Conservation (phyloP, 305 asterid species). For the Solanum aculeatissimum region DNA sequence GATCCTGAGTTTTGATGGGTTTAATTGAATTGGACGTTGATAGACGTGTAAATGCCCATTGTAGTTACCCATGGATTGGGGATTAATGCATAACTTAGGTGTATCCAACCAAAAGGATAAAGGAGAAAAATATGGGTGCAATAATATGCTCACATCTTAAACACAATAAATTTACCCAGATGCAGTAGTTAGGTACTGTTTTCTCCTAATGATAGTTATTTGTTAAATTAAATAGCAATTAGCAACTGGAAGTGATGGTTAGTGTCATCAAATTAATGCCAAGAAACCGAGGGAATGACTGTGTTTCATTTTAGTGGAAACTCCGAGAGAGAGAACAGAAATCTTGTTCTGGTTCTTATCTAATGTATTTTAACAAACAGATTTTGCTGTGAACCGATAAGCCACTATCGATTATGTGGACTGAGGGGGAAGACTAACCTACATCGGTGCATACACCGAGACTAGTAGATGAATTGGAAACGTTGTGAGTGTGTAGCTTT, state of each 20-base stretch:
- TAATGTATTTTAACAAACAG: not conserved
- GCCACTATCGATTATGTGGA: not conserved
- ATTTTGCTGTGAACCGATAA: not conserved
- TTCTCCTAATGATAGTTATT: not conserved
- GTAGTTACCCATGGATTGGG: not conserved
- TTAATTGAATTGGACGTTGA: not conserved
- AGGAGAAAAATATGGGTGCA: not conserved
- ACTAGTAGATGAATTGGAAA: not conserved
- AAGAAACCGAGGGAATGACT: not conserved
- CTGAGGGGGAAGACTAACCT: not conserved
- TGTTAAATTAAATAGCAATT: not conserved
- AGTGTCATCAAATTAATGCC: not conserved
- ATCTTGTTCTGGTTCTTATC: not conserved
- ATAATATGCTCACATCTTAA: not conserved
- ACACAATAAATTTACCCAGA: not conserved
- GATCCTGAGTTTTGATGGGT: not conserved
- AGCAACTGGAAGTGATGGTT: not conserved
- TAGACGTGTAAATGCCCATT: not conserved
- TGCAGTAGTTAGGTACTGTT: not conserved
- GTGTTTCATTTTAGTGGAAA: not conserved
- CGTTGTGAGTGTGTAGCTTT: not conserved
- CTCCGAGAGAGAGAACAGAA: not conserved
- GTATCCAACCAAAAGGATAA: not conserved
- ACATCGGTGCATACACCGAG: not conserved
- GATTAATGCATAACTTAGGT: not conserved